Conservation (phyloP, 2,329 filamentous ascomycete species). For the Sclerotinia subarctica region DNA sequence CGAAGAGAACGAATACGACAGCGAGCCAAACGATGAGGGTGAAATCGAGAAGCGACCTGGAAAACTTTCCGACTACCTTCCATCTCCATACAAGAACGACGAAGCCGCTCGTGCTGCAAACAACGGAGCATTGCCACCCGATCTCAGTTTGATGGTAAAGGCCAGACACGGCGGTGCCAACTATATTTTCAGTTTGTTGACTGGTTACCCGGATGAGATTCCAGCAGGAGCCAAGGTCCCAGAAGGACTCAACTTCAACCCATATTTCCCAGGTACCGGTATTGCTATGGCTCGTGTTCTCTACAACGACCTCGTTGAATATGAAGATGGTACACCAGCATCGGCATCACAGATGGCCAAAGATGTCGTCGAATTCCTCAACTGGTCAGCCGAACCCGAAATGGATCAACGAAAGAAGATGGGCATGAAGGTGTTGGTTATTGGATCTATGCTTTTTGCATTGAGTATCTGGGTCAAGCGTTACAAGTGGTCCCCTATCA, state of each 20-base stretch:
- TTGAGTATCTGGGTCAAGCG: conserved; percentile 97
- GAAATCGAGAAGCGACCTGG: conserved; percentile 98
- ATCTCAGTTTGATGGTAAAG: conserved; percentile 98
- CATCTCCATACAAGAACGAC: conserved; percentile 95
- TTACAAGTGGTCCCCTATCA: conserved; percentile 98
- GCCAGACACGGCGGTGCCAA: conserved; percentile 95
- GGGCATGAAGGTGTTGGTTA: conserved; percentile 92
- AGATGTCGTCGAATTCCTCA: conserved; percentile 97
- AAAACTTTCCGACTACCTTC: conserved; percentile 98
- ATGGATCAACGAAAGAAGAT: conserved; percentile 99
- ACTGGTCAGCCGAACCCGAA: conserved; percentile 98
- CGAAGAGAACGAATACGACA: conserved; percentile 98
- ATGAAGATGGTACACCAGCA: conserved; percentile 92
- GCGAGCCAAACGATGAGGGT: conserved; percentile 95
- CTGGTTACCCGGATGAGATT: conserved; percentile 94
- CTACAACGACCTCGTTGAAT: conserved; percentile 96
- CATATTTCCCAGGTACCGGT: conserved; percentile 98
- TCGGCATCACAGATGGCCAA: conserved; percentile 99
- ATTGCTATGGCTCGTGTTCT: conserved; percentile 99
- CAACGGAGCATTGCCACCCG: conserved; percentile 94
- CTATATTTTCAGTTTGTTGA: conserved; percentile 97
- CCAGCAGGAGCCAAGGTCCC: conserved; percentile 84
- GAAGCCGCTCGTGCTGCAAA: conserved; percentile 97
- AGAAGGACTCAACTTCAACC: conserved; percentile 98
- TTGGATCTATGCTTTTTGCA: conserved; percentile 75